phyloP scores from a whole-genome alignment of 148 eudicot species.

The Amaranthus hypochondriacus region DNA sequence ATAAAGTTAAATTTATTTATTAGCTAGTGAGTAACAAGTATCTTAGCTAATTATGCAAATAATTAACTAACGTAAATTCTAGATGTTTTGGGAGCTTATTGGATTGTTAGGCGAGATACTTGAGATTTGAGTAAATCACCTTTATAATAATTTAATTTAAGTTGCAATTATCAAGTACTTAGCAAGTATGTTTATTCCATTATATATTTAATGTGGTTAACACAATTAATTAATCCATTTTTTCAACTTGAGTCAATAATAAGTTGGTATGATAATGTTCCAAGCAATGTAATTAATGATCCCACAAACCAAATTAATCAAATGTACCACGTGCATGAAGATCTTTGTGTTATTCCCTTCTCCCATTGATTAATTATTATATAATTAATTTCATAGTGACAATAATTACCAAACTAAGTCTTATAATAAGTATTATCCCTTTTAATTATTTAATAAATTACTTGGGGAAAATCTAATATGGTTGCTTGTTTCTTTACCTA shows the following conservation, averaged over 20 bases:
- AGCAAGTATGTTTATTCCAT: too few relatives aligned
- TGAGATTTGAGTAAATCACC: not conserved
- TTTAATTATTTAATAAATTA: not conserved
- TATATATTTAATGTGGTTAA: too few relatives aligned
- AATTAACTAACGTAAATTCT: too few relatives aligned
- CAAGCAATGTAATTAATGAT: not conserved
- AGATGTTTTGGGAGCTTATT: constrained; percentile 5
- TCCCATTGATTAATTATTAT: too few relatives aligned
- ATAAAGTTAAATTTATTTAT: too few relatives aligned
- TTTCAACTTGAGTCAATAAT: constrained; percentile 23
- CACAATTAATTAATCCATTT: too few relatives aligned
- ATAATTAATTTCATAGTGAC: not conserved
- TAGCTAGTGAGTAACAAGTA: too few relatives aligned
- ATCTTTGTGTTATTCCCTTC: constrained; percentile 2
- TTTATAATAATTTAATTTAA: not conserved
- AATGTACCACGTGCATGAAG: constrained; percentile 19
- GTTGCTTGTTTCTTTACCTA: not conserved
- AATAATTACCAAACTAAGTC: not conserved
- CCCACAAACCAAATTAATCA: too few relatives aligned
- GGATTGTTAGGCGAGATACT: constrained; percentile 2
- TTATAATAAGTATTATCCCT: not conserved
- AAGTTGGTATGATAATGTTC: constrained; percentile 14
- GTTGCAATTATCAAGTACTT: too few relatives aligned
- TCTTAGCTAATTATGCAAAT: too few relatives aligned
- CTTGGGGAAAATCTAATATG: not conserved